Base-by-base conservation (phyloP, 2,329 filamentous ascomycete genomes). In the Orbilia oligospora region DNA sequence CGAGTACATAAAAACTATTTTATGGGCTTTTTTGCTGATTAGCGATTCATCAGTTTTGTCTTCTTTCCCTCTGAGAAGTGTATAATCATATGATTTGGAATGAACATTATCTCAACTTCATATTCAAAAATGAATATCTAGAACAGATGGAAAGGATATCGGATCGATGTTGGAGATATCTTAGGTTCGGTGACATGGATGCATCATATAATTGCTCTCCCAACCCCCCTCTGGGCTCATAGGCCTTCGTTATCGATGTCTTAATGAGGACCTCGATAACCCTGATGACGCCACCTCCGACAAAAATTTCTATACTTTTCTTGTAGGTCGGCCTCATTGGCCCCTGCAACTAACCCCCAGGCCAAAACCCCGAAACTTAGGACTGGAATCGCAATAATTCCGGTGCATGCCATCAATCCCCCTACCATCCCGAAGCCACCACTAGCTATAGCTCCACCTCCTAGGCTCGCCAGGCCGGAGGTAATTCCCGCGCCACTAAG, bases 31-130 rank as follows among this genome's bases (percentile, higher is more conserved):
- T 49, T 65, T 65, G 61, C 61, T 51, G 46, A 36, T 65, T 65
- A 65, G 61, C 61, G 61, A 49, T 33, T 65, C 44, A 49, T 49
- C 61, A 22, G 44, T 65, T 30, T 65, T 65, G 9, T 22, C n/a
- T 27, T 24, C 10, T 20, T 22, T 51, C 12, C 2, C 10, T 51
- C 24, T 6, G 48, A 22, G n/a, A 33, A 22, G 22, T 65, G 20
- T 48, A 65, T 24, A 30, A 49, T 30, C 27, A 33, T 18, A 33
- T 41, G 49, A 33, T 46, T 65, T 49, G 46, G 22, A 65, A 65
- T 65, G 14, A 24, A 65, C 22, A 30, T 20, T 36, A 44, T 61
- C 56, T 61, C 56, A 4, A 44, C 56, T 61, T 44, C 10, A 61
- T 44, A 30, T 30, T 30, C 6, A 6, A 30, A 30, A 30, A 30